Evolutionary conservation across 768 basidiomycete genomes (phyloP), one percentile per base, ranked within the genome.

Genomic region (Boletus tylopilopsis): DNA sequence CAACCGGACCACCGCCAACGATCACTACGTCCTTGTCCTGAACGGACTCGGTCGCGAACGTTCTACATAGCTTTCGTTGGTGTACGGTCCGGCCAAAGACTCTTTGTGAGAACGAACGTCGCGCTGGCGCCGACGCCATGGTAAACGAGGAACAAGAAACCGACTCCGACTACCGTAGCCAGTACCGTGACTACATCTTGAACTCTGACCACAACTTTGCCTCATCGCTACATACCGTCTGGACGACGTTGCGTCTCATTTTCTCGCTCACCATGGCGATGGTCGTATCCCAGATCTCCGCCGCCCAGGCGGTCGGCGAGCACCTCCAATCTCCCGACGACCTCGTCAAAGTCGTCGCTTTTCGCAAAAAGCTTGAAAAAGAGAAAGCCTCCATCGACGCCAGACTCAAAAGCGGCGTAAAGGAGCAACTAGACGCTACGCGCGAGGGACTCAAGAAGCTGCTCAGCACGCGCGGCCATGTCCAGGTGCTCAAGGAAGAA

Each of bases 341-440:
- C 70, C 86, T 98, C 47, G 73, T 82, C 56, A 96, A 96, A 69
- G 81, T 97, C 29, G 77, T 81, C 2, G 81, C 91, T 0, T 92
- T 91, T 63, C 81, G 92, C 54, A 95, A 94, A 75, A 94, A 94
- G 62, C 79, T 97, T 37, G 87, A 94, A 69, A 97, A 97, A 69
- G 95, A 98, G 70, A 95, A 96, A 70, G 84, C 92, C 1, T 90
- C 92, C 9, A 89, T 98, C 52, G 91, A 96, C 62, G 84, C 87
- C 4, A 80, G 93, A 61, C 81, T 98, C 40, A 88, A 93, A 63
- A 86, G 79, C 48, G 91, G 93, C 10, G 93, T 95, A 56, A 92
- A 89, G 67, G 90, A 94, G 51, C 95, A 98, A 65, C 76, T 99
- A 18, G 86, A 92, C 59, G 82, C 90, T 1, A 97, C 94, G 8